A percentile compares a stretch with the other conserved stretches of the same genome.
Evolutionary conservation across 768 basidiomycete genomes (phyloP).

Genomic region (Fistulinella prunicolor): DNA sequence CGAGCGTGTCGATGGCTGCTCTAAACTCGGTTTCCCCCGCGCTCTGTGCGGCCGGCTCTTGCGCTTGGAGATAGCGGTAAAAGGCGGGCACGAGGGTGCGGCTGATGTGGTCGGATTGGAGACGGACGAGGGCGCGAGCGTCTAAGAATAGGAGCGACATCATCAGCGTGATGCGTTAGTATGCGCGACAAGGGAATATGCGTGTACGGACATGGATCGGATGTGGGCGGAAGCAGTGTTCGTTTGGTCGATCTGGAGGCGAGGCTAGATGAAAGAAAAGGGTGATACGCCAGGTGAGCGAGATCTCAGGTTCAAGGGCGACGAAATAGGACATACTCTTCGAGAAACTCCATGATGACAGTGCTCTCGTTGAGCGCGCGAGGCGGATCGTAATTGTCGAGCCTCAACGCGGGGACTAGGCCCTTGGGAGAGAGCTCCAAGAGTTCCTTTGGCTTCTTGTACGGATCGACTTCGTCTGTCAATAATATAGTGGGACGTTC

Average conservation of each 20-base stretch:
- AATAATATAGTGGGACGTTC: neutral
- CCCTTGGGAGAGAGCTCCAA: constrained; percentile 83
- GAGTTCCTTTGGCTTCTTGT: constrained; percentile 76
- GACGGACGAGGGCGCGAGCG: constrained; percentile 61
- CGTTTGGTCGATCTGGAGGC: constrained; percentile 46
- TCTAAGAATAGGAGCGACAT: constrained; percentile 46
- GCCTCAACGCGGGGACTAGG: constrained; percentile 66
- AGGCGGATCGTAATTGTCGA: constrained; percentile 53
- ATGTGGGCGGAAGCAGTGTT: constrained; percentile 54
- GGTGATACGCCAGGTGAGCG: no score
- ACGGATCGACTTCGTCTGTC: constrained; percentile 77
- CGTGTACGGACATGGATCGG: constrained; percentile 53
- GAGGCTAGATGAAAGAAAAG: constrained; percentile 35
- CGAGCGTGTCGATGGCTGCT: constrained; percentile 48
- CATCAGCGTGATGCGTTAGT: neutral
- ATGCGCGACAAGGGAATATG: no score
- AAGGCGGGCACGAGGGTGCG: constrained; percentile 66
- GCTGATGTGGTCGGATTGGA: constrained; percentile 67
- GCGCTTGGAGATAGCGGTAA: constrained; percentile 73
- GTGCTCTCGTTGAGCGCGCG: constrained; percentile 75
- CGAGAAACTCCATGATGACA: constrained; percentile 73
- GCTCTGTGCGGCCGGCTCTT: constrained; percentile 52
- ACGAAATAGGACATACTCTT: constrained; percentile 51
- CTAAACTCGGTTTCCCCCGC: constrained; percentile 52
- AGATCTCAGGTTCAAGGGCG: no score